A percentile compares a stretch with the other conserved stretches of the same genome.
Conservation (phyloP, 2,329 filamentous ascomycete species). For the Neopestalotiopsis clavispora region DNA sequence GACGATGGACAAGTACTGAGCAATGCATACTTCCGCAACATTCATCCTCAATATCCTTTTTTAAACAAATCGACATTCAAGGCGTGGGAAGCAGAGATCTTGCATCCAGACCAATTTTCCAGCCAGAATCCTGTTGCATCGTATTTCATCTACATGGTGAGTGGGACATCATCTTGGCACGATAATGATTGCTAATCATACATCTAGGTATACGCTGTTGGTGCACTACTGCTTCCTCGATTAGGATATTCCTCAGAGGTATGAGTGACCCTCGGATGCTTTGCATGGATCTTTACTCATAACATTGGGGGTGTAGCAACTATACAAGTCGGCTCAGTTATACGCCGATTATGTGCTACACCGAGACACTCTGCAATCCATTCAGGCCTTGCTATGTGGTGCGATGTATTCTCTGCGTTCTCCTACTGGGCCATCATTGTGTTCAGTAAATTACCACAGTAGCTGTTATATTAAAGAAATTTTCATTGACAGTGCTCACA, state of each 20-base stretch:
- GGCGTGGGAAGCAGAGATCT: conserved; percentile 33
- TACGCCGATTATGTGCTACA: conserved; percentile 11
- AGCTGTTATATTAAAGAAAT: too few species aligned
- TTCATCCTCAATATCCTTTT: conserved; percentile 44
- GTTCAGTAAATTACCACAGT: too few species aligned
- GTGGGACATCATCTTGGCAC: too few species aligned
- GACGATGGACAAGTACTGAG: conserved; percentile 4
- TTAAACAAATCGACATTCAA: conserved; percentile 39
- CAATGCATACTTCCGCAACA: conserved; percentile 41
- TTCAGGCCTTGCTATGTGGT: conserved; percentile 38
- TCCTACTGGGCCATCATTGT: conserved; percentile 30
- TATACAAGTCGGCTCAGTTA: conserved; percentile 4
- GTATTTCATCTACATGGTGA: too few species aligned
- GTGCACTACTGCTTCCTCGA: too few species aligned
- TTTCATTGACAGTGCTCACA: too few species aligned
- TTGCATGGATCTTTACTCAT: not conserved
- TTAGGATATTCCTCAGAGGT: too few species aligned
- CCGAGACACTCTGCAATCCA: conserved; percentile 35
- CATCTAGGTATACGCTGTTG: too few species aligned
- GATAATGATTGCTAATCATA: too few species aligned
- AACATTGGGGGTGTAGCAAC: not conserved
- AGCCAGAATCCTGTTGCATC: too few species aligned
- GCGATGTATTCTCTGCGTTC: conserved; percentile 37
- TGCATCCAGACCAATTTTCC: conserved; percentile 8
- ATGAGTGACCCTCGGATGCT: too few species aligned